Evolutionary conservation across 345 rosid genomes (phyloP).

Genomic region (Psidium friedrichsthalianum): DNA sequence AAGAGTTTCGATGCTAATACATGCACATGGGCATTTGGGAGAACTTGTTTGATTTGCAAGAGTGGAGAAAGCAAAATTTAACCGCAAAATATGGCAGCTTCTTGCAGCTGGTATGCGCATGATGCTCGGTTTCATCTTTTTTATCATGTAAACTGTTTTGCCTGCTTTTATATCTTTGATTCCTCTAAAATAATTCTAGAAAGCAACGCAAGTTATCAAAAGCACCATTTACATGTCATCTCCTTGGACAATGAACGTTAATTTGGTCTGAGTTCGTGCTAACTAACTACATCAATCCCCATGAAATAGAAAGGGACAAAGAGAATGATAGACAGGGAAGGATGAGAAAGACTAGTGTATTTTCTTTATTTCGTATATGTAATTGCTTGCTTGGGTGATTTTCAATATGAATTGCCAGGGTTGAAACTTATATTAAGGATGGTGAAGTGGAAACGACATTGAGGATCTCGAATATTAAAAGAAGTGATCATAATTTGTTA

Average conservation of each 20-base stretch:
- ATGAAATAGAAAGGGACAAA: not conserved
- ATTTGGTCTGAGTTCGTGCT: not conserved
- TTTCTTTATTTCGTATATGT: not conserved
- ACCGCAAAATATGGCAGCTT: slow-evolving; percentile 46
- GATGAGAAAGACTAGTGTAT: not conserved
- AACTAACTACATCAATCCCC: not conserved
- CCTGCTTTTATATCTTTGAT: not conserved
- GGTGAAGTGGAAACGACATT: not conserved
- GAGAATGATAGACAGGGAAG: not conserved
- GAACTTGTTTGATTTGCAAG: slow-evolving; percentile 73
- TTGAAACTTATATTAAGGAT: not conserved
- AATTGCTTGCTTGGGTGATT: not conserved
- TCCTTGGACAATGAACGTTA: not conserved
- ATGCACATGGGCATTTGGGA: slow-evolving; percentile 94
- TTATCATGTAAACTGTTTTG: not conserved
- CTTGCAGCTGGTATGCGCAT: slow-evolving; percentile 51
- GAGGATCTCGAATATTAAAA: not conserved
- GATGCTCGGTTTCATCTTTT: not conserved
- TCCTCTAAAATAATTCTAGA: not conserved
- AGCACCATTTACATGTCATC: not conserved
- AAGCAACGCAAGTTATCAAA: not conserved
- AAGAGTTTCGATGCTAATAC: slow-evolving; percentile 46
- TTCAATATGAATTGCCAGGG: not conserved
- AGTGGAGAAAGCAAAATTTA: slow-evolving; percentile 67
- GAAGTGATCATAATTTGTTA: not conserved